Evolutionary conservation across 192 early-diverging fungal genomes (phyloP), one percentile per base, ranked within the genome.

Genomic region (Podila clonocystis): DNA sequence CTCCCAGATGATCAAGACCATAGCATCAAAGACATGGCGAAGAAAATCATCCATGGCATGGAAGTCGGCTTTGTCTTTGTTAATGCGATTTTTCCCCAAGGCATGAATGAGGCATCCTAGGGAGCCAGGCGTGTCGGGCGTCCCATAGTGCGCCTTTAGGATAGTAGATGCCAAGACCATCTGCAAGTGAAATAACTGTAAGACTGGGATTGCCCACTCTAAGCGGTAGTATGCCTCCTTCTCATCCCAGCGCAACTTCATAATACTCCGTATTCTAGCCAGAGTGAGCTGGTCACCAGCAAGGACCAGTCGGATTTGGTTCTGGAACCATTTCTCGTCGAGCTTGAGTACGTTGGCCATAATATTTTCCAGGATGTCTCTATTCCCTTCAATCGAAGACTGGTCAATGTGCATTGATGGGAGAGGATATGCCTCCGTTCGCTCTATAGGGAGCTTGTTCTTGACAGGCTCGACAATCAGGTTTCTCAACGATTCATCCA

Each of bases 361-460:
- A 19, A 71, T 34, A 9, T 49, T 63, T 7, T 63, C 31, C 3
- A 71, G 48, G 24, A 71, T 60, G 19, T 71, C 61, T 34, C 24
- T 45, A 48, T 72, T 72, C 9, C 70, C 70, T 62, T 64, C 62
- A 1, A 60, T 29, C n/a, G n/a, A 65, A 13, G 70, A 72, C 28
- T 72, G 60, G 36, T 72, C 49, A 38, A 72, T 72, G 12, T 64
- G 17, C 70, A 65, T 72, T 30, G 55, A 24, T 28, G 70, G 70
- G 17, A 72, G n/a, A 1, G 70, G 70, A 59, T 59, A 72, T 31
- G 55, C 52, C 60, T 62, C 9, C 3, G 68, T 59, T n/a, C 52
- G 2, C 22, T 62, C 34, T 19, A 52, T 45, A 15, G 6, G 28
- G 22, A 70, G 68, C 4, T 34, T 9, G 34, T 20, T 45, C 7